These are phyloP conservation scores for Candida xiaguanensis DNA, from an alignment of 805 yeast genomes.

Conservation along the genomic window DNA sequence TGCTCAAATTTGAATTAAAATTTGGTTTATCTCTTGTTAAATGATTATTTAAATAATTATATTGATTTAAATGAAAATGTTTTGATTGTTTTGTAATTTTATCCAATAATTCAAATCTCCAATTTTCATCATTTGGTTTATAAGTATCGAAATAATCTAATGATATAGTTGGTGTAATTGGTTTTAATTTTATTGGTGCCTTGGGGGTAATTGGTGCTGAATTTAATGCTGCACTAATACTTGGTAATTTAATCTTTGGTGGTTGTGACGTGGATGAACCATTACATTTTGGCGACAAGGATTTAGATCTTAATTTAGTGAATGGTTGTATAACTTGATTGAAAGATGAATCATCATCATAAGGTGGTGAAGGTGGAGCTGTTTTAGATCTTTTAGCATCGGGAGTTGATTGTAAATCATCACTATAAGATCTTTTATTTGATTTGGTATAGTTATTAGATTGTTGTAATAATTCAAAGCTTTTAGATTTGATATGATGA, in stretches of 20 bases:
- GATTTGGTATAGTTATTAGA: slow-evolving; percentile 1
- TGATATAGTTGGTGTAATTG: slow-evolving; percentile 39
- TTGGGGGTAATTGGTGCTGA: slow-evolving; percentile 17
- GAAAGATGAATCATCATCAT: not conserved
- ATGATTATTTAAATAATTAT: slow-evolving; percentile 25
- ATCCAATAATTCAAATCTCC: slow-evolving; percentile 41
- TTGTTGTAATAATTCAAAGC: slow-evolving; percentile 26
- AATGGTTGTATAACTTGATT: not conserved
- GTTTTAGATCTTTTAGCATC: slow-evolving; percentile 39
- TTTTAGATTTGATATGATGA: slow-evolving; percentile 31
- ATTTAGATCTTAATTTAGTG: slow-evolving; percentile 18
- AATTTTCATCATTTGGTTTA: slow-evolving; percentile 42
- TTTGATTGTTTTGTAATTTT: slow-evolving; percentile 23
- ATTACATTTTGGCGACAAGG: slow-evolving; percentile 24
- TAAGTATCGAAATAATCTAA: slow-evolving; percentile 43
- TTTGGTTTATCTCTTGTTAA: slow-evolving; percentile 28
- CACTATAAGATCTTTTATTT: slow-evolving; percentile 12
- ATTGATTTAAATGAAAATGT: slow-evolving; percentile 25
- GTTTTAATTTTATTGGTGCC: slow-evolving; percentile 22
- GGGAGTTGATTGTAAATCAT: slow-evolving; percentile 7
- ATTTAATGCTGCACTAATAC: slow-evolving; percentile 30
- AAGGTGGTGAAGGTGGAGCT: slow-evolving; percentile 38
- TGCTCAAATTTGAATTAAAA: slow-evolving; percentile 35
- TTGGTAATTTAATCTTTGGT: slow-evolving; percentile 27
- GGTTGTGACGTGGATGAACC: slow-evolving; percentile 16